Percentiles rank a stretch among this genome's conserved stretches.
These are phyloP conservation scores for Dipodascus geniculatus DNA, from an alignment of 805 yeast genomes.

Conservation along the genomic window DNA sequence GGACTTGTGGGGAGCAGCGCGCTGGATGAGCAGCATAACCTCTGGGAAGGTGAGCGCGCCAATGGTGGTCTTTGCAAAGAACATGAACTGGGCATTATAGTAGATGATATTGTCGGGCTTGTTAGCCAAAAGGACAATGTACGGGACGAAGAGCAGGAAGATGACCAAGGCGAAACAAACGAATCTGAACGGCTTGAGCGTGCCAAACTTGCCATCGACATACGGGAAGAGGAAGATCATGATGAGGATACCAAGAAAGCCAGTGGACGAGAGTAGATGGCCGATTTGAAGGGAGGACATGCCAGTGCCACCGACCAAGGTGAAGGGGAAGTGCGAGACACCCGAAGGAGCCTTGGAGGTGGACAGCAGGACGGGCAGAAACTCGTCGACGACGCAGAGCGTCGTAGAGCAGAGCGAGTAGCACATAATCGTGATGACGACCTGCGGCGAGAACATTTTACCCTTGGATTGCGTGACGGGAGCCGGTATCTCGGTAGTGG, in stretches of 20 bases:
- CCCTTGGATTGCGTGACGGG: conserved; percentile 19
- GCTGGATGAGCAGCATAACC: conserved; percentile 40
- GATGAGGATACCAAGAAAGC: conserved; percentile 40
- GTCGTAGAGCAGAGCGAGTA: conserved; percentile 31
- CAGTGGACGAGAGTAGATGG: conserved; percentile 37
- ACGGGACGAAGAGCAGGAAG: conserved; percentile 26
- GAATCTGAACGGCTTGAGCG: conserved; percentile 36
- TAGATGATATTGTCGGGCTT: conserved; percentile 6
- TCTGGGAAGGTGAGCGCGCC: conserved; percentile 42
- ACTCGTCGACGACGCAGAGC: conserved; percentile 38
- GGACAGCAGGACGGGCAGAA: conserved; percentile 45
- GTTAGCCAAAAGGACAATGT: conserved; percentile 31
- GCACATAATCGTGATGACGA: conserved; percentile 9
- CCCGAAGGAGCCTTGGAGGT: conserved; percentile 15
- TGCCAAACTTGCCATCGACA: conserved; percentile 36
- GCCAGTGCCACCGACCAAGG: conserved; percentile 42
- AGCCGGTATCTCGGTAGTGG: conserved; percentile 10
- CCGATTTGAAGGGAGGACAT: conserved; percentile 38
- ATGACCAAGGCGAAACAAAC: conserved; percentile 35
- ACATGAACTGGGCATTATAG: conserved; percentile 8
- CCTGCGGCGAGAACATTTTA: conserved; percentile 12
- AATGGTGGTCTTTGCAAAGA: conserved; percentile 29
- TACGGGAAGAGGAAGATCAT: conserved; percentile 41
- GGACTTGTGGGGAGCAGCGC: conserved; percentile 40
- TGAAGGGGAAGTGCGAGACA: conserved; percentile 36